A percentile compares a stretch with the other conserved stretches of the same genome.
phyloP scores from a whole-genome alignment of 768 basidiomycete species.

The Pleurotus sapidus region DNA sequence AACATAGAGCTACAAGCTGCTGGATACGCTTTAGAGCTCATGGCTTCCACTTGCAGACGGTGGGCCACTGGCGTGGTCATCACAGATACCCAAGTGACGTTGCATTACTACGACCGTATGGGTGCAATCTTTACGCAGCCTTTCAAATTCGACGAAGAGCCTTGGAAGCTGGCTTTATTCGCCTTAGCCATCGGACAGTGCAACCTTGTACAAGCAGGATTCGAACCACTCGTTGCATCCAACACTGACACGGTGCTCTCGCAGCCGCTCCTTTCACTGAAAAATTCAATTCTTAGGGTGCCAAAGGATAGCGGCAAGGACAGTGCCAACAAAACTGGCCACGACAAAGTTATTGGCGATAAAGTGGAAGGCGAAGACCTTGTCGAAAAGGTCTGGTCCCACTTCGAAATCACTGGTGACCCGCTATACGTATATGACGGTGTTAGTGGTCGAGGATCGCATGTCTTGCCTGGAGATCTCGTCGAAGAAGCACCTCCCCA shows the following conservation, averaged over 20 bases:
- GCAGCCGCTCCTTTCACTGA: too few species aligned
- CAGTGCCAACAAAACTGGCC: too few species aligned
- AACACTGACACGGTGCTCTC: too few species aligned
- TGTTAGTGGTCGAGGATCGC: conserved; percentile 16
- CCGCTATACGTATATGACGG: conserved; percentile 10
- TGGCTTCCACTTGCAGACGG: neutral
- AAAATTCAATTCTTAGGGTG: too few species aligned
- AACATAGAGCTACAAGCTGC: neutral
- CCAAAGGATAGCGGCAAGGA: too few species aligned
- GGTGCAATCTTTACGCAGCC: neutral
- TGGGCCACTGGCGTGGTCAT: neutral
- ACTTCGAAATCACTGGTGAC: neutral
- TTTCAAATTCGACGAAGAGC: neutral
- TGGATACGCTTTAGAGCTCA: neutral
- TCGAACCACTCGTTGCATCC: too few species aligned
- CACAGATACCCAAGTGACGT: neutral
- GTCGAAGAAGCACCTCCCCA: neutral
- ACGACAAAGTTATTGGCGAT: too few species aligned
- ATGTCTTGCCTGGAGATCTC: conserved; percentile 9
- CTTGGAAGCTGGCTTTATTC: neutral
- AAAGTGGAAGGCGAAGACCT: too few species aligned
- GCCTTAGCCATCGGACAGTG: neutral
- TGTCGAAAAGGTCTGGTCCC: too few species aligned
- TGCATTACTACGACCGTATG: neutral
- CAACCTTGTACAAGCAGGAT: neutral